These are phyloP conservation scores for Populus simonii DNA, from an alignment of 345 rosid species.

Conservation along the genomic window DNA sequence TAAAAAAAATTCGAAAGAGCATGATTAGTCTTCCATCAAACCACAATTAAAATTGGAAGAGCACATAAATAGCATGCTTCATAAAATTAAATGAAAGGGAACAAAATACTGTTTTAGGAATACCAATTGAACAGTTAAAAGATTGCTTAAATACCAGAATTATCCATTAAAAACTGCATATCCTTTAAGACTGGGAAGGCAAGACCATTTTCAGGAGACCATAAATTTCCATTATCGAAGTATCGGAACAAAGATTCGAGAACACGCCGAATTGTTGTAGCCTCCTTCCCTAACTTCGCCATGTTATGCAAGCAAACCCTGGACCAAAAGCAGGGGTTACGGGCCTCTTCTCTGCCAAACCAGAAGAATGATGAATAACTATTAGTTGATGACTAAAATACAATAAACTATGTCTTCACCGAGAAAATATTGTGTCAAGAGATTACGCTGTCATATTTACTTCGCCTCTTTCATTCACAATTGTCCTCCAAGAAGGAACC, in stretches of 20 bases:
- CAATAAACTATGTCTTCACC: conserved; percentile 5
- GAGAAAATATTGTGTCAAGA: conserved; percentile 20
- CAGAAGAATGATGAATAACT: conserved; percentile 17
- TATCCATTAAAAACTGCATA: conserved; percentile 79
- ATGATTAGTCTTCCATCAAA: conserved; percentile 3
- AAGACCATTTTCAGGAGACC: conserved; percentile 79
- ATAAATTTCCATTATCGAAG: conserved; percentile 62
- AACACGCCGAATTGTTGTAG: conserved; percentile 79
- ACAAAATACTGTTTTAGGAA: neutral
- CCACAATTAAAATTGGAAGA: conserved; percentile 2
- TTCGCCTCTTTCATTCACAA: conserved; percentile 82
- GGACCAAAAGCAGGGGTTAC: conserved; percentile 90
- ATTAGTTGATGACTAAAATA: conserved; percentile 6
- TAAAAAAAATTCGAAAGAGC: neutral
- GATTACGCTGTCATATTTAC: conserved; percentile 61
- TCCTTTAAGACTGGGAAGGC: conserved; percentile 82
- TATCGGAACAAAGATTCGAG: conserved; percentile 88
- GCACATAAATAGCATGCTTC: neutral
- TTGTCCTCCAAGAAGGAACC: conserved; percentile 69
- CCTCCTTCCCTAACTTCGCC: conserved; percentile 94
- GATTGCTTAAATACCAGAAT: conserved; percentile 47
- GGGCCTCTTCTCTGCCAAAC: conserved; percentile 62
- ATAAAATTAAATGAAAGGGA: neutral
- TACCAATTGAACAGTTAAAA: conserved; percentile 4
- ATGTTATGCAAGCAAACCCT: conserved; percentile 84